Evolutionary conservation across 164 flowering plant genomes (phyloP).

Genomic region (Dillenia turbinata): DNA sequence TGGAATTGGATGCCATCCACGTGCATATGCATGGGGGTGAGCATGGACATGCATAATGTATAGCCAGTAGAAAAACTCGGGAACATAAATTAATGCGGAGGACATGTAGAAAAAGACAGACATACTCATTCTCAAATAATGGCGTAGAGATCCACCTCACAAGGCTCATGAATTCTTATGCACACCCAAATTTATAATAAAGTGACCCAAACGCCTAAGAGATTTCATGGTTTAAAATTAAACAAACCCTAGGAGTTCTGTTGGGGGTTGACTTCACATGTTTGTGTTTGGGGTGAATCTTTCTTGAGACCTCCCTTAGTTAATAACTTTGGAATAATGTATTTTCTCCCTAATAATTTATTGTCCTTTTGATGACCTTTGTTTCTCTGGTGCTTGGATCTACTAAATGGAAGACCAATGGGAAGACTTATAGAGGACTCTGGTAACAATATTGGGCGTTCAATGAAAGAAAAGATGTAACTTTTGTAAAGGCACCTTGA

Average conservation of each 20-base stretch:
- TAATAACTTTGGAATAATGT: no score
- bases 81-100: background rate
- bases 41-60: constrained; percentile 6
- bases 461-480: no score
- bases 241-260: constrained; percentile 12
- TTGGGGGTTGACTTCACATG: constrained; percentile 47
- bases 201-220: no score
- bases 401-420: no score
- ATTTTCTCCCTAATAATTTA: no score
- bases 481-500: no score
- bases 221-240: constrained; percentile 3
- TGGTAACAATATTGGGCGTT: no score
- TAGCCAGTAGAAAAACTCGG: background rate
- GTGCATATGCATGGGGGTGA: background rate
- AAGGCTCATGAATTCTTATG: constrained; percentile 46
- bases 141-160: constrained; percentile 42
- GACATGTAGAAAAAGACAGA: constrained; percentile 35
- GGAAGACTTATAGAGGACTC: no score
- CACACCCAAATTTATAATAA: constrained; percentile 10
- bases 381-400: no score
- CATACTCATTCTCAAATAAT: constrained; percentile 42
- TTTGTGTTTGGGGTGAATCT: constrained; percentile 26
- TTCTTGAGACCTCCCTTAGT: constrained; percentile 1
- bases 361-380: no score
- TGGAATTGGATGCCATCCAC: background rate